Evolutionary conservation across 2,329 filamentous ascomycete genomes (phyloP).

Genomic region (Fusarium bactridioides): DNA sequence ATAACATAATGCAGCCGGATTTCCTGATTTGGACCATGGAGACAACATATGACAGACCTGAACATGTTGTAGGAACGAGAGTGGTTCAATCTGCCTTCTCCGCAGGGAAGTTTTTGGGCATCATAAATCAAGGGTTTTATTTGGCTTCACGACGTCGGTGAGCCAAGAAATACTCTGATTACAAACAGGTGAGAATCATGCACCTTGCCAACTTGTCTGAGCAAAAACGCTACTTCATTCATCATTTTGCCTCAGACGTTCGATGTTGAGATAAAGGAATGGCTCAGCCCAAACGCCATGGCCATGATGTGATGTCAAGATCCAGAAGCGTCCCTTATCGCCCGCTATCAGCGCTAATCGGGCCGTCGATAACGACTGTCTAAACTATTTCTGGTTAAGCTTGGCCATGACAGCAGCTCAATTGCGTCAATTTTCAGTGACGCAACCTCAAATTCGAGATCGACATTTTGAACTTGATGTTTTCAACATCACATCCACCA

Average conservation of each 20-base stretch:
- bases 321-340: neutral
- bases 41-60: neutral
- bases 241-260: neutral
- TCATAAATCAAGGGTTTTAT: neutral
- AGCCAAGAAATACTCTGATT: accelerated
- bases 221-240: accelerated
- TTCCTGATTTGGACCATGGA: accelerated
- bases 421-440: constrained; percentile 34
- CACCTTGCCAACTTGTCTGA: accelerated
- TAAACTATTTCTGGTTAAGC: constrained; percentile 5
- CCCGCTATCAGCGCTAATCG: constrained; percentile 10
- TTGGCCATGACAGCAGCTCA: neutral
- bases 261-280: neutral
- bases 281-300: neutral
- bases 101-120: too few species aligned
- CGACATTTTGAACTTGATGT: neutral
- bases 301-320: constrained; percentile 12
- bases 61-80: accelerated
- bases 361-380: neutral
- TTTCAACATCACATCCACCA: neutral
- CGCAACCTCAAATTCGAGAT: constrained; percentile 1
- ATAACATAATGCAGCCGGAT: neutral
- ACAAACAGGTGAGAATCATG: neutral
- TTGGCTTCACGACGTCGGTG: too few species aligned
- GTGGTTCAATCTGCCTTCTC: accelerated